phyloP scores from a whole-genome alignment of 2,329 filamentous ascomycete genomes.

The Stagonosporopsis cucurbitacearum region DNA sequence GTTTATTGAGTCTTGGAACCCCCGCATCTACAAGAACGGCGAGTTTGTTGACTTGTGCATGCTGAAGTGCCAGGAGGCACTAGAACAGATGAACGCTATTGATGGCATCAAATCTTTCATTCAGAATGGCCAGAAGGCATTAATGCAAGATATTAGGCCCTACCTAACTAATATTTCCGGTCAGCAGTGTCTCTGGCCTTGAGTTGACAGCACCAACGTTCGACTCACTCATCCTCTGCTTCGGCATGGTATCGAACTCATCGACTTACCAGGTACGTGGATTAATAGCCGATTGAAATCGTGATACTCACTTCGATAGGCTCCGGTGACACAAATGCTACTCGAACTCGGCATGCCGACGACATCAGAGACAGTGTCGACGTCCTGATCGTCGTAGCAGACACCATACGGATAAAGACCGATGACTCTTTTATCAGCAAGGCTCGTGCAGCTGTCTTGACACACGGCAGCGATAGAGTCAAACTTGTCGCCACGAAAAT shows the following conservation, averaged over 20 bases:
- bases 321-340: neutral
- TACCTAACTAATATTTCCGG: neutral
- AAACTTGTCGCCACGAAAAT: neutral
- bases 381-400: neutral
- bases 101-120: neutral
- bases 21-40: neutral
- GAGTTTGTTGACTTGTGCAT: neutral
- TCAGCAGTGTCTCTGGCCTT: neutral
- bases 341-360: neutral
- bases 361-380: neutral
- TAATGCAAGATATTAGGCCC: neutral
- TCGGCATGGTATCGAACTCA: neutral
- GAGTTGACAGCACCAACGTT: neutral
- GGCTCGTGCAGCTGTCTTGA: neutral
- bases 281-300: neutral
- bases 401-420: neutral
- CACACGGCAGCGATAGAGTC: neutral
- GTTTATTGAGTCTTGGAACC: neutral
- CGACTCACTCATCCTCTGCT: neutral
- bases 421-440: neutral
- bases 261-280: neutral
- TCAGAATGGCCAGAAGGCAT: neutral
- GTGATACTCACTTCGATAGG: neutral
- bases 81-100: neutral
- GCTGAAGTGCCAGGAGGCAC: neutral